Conservation (phyloP, 179 eudicot genomes). For the Heliamphora pulchella region DNA sequence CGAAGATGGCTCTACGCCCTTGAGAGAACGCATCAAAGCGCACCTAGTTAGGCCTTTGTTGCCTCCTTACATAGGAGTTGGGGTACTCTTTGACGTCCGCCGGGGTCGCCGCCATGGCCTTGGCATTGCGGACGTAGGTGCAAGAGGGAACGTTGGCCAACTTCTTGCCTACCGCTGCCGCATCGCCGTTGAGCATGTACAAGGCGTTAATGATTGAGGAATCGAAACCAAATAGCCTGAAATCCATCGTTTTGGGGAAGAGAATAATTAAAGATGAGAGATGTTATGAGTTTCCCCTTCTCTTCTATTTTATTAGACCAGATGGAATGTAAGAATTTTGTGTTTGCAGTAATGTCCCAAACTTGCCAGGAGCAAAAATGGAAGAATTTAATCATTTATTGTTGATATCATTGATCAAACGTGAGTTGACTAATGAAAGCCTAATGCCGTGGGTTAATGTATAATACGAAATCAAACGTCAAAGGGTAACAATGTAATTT, state of each 20-base stretch:
- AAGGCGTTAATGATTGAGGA: not conserved
- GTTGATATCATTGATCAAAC: no score
- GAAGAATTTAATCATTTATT: no score
- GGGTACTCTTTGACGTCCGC: slow-evolving; percentile 56
- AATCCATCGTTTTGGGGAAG: not conserved
- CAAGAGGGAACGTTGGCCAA: slow-evolving; percentile 26
- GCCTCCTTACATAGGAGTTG: slow-evolving; percentile 23
- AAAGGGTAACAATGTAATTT: no score
- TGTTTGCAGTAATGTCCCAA: no score
- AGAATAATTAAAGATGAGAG: no score
- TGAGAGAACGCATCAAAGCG: slow-evolving; percentile 33
- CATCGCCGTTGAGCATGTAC: slow-evolving; percentile 22
- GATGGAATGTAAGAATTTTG: no score
- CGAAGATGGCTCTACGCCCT: slow-evolving; percentile 23
- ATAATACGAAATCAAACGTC: no score
- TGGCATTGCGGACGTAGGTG: slow-evolving; percentile 51
- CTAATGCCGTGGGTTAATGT: no score
- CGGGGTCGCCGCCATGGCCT: slow-evolving; percentile 57
- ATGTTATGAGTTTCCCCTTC: no score
- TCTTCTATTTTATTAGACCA: no score
- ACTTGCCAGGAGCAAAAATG: no score
- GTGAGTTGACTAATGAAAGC: no score
- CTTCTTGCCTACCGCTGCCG: slow-evolving; percentile 3
- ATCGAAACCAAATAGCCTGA: not conserved
- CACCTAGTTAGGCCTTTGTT: slow-evolving; percentile 28